Evolutionary conservation across 805 yeast genomes (phyloP).

Genomic region (Helenozyma rhizophorensis): DNA sequence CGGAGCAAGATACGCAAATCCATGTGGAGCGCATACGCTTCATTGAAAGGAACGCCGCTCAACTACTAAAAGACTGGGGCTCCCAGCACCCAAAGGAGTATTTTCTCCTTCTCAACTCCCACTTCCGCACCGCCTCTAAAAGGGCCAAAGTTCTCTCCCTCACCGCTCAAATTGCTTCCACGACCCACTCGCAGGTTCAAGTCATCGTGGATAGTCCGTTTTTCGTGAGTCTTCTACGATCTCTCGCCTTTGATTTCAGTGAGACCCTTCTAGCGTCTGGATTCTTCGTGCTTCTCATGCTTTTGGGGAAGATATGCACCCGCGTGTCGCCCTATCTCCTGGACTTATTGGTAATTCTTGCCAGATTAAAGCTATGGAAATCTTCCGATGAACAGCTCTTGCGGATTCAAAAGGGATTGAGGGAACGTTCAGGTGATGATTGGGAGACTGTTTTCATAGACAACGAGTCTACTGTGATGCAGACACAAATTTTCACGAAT

Average conservation of each 20-base stretch:
- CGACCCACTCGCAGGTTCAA: slow-evolving; percentile 21
- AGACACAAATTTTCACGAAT: slow-evolving; percentile 14
- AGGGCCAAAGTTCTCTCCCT: slow-evolving; percentile 39
- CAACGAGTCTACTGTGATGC: slow-evolving; percentile 3
- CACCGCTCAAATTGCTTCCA: slow-evolving; percentile 29
- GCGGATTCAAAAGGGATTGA: too few species aligned
- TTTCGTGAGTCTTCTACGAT: slow-evolving; percentile 33
- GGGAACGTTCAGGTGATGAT: too few species aligned
- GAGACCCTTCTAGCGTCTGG: slow-evolving; percentile 37
- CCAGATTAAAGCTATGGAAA: slow-evolving; percentile 28
- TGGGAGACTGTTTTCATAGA: slow-evolving; percentile 20
- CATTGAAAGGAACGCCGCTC: slow-evolving; percentile 40
- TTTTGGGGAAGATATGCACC: slow-evolving; percentile 42
- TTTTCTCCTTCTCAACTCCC: slow-evolving; percentile 32
- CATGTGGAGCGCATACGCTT: slow-evolving; percentile 48
- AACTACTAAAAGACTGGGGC: slow-evolving; percentile 41
- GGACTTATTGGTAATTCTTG: slow-evolving; percentile 40
- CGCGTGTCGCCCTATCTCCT: slow-evolving; percentile 30
- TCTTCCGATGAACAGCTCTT: background rate
- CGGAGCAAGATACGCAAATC: slow-evolving; percentile 25
- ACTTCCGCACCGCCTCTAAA: slow-evolving; percentile 25
- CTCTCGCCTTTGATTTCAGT: slow-evolving; percentile 38
- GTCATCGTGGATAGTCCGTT: slow-evolving; percentile 32
- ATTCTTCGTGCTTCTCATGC: slow-evolving; percentile 26
- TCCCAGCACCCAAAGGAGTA: slow-evolving; percentile 31